phyloP scores from a whole-genome alignment of 257 asterid species.

The Thymus quinquecostatus region DNA sequence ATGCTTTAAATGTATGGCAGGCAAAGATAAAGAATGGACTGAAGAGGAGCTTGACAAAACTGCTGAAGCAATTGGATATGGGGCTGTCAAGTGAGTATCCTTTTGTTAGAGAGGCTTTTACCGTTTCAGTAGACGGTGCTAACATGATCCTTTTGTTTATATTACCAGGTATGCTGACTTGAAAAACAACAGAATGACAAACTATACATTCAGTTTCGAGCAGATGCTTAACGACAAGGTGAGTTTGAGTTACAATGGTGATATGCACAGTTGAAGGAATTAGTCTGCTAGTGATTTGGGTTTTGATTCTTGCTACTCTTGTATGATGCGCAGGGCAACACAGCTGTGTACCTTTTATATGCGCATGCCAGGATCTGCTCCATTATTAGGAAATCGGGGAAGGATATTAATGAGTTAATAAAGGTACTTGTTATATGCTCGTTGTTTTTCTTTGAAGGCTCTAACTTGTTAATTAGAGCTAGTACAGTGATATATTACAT shows the following conservation, averaged over 20 bases:
- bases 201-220: slow-evolving; percentile 83
- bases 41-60: slow-evolving; percentile 85
- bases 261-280: neutral
- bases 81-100: slow-evolving; percentile 83
- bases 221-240: slow-evolving; percentile 98
- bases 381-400: slow-evolving; percentile 85
- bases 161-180: slow-evolving; percentile 86
- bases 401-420: slow-evolving; percentile 77
- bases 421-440: slow-evolving; percentile 41
- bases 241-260: slow-evolving; percentile 28
- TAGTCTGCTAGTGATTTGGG: no score
- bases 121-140: slow-evolving; percentile 13
- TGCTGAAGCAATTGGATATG: slow-evolving; percentile 98
- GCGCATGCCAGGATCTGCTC: slow-evolving; percentile 99
- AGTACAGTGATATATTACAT: no score
- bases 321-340: slow-evolving; percentile 75
- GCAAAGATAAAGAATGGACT: slow-evolving; percentile 77
- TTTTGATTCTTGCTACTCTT: neutral
- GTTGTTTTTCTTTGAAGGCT: no score
- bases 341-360: slow-evolving; percentile 94
- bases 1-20: slow-evolving; percentile 46
- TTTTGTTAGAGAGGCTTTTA: neutral
- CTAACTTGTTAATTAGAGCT: no score
- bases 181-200: slow-evolving; percentile 87
- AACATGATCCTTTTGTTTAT: slow-evolving; percentile 16